phyloP scores from a whole-genome alignment of 495 filamentous ascomycete genomes.

The Polyplosphaeria fusca region DNA sequence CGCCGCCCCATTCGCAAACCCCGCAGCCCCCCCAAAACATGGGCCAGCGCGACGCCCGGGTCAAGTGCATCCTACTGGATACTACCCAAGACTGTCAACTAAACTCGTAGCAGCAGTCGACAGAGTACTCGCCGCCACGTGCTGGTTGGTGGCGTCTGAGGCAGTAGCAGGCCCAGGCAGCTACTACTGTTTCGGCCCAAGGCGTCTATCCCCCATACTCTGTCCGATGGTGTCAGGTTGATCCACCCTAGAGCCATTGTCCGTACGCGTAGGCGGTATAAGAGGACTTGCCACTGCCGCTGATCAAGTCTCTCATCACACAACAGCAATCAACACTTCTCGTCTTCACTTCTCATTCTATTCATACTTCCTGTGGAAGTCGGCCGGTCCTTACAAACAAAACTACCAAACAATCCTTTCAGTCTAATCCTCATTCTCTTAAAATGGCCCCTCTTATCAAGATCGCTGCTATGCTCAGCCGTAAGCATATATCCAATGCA shows the following conservation, averaged over 20 bases:
- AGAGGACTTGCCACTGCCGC: not conserved
- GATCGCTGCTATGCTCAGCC: slow-evolving; percentile 14
- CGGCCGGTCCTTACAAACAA: slow-evolving; percentile 24
- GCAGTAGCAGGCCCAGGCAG: slow-evolving; percentile 4
- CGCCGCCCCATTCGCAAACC: slow-evolving; percentile 19
- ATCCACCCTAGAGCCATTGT: slow-evolving; percentile 2
- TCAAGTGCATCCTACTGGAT: slow-evolving; percentile 9
- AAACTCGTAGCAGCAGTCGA: not conserved
- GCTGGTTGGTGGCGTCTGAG: not conserved
- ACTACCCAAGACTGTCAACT: not conserved
- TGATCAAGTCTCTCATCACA: not conserved
- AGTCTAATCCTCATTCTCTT: not conserved
- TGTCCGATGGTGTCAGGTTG: slow-evolving; percentile 19
- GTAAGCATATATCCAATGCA: slow-evolving; percentile 1
- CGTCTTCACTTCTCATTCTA: slow-evolving; percentile 9
- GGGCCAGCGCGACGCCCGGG: not conserved
- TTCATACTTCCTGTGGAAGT: slow-evolving; percentile 21
- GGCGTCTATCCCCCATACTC: slow-evolving; percentile 5
- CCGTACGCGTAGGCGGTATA: slow-evolving; percentile 13
- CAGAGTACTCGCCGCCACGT: too few species aligned
- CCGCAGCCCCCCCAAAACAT: not conserved
- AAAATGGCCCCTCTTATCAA: slow-evolving; percentile 27
- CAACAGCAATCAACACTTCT: slow-evolving; percentile 8
- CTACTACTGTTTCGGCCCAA: slow-evolving; percentile 16
- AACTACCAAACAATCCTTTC: not conserved